A percentile compares a stretch with the other conserved stretches of the same genome.
These are phyloP conservation scores for Asterella californica DNA, from an alignment of 225 moss, liverwort and hornwort species.

Conservation along the genomic window DNA sequence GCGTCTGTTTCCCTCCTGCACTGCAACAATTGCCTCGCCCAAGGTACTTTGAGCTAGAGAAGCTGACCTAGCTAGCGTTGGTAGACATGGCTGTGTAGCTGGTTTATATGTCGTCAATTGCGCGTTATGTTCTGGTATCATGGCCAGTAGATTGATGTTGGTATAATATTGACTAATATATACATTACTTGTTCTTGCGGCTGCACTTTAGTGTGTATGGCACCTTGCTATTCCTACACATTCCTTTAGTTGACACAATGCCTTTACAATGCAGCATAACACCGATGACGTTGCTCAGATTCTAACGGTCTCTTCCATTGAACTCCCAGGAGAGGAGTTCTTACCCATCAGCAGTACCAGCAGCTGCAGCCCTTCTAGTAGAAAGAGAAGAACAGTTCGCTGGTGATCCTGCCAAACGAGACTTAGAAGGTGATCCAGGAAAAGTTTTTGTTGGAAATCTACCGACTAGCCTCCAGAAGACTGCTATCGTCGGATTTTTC, in stretches of 20 bases:
- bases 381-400: not conserved
- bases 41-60: not conserved
- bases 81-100: no score
- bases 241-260: no score
- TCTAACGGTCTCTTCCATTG: not conserved
- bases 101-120: not conserved
- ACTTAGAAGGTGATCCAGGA: constrained; percentile 46
- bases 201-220: not conserved
- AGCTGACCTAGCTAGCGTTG: not conserved
- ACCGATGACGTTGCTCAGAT: not conserved
- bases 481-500: constrained; percentile 50
- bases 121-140: not conserved
- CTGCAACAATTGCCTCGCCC: not conserved
- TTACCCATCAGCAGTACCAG: constrained; percentile 7
- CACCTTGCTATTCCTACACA: not conserved
- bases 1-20: not conserved
- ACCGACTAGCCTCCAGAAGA: constrained; percentile 48
- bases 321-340: constrained; percentile 3
- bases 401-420: not conserved
- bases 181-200: not conserved
- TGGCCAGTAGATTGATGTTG: not conserved
- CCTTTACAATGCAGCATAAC: not conserved
- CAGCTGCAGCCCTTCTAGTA: not conserved
- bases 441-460: constrained; percentile 74
- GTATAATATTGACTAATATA: not conserved